A percentile compares a stretch with the other conserved stretches of the same genome.
Evolutionary conservation across 2,329 filamentous ascomycete genomes (phyloP).

Genomic region (Rutstroemia sp.): DNA sequence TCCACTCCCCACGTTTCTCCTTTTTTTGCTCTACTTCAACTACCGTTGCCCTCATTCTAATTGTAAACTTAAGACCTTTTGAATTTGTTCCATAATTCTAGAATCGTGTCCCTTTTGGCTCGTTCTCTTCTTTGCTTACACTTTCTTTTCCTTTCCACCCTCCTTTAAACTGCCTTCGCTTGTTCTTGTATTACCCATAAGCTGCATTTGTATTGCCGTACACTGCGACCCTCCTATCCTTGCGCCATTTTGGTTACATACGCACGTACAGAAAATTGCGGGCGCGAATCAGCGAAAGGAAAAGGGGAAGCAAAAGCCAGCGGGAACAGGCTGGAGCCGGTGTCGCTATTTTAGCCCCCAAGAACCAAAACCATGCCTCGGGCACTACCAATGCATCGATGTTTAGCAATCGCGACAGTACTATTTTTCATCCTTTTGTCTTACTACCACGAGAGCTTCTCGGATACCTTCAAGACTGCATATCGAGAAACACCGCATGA

Average conservation of each 20-base stretch:
- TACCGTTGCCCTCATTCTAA: too few species aligned
- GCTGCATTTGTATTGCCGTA: too few species aligned
- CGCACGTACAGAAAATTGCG: too few species aligned
- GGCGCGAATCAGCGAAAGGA: neutral
- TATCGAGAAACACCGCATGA: neutral
- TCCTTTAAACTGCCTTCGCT: neutral
- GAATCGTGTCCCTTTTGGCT: too few species aligned
- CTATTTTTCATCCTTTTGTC: conserved; percentile 2
- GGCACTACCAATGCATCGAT: conserved; percentile 5
- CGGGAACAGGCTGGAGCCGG: neutral
- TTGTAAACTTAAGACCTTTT: too few species aligned
- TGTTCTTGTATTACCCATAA: neutral
- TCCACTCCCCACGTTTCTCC: too few species aligned
- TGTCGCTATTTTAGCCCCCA: neutral
- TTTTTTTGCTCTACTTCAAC: too few species aligned
- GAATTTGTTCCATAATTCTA: too few species aligned
- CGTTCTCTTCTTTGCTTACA: too few species aligned
- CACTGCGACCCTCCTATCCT: too few species aligned
- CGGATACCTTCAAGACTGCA: conserved; percentile 1
- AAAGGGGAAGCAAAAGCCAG: neutral
- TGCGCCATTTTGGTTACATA: too few species aligned
- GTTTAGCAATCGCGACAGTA: neutral
- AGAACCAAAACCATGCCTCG: conserved; percentile 1
- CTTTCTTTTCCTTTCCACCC: neutral
- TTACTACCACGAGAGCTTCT: conserved; percentile 5